Base-by-base conservation (phyloP, 768 basidiomycete species). In the Lactifluus echinatus region DNA sequence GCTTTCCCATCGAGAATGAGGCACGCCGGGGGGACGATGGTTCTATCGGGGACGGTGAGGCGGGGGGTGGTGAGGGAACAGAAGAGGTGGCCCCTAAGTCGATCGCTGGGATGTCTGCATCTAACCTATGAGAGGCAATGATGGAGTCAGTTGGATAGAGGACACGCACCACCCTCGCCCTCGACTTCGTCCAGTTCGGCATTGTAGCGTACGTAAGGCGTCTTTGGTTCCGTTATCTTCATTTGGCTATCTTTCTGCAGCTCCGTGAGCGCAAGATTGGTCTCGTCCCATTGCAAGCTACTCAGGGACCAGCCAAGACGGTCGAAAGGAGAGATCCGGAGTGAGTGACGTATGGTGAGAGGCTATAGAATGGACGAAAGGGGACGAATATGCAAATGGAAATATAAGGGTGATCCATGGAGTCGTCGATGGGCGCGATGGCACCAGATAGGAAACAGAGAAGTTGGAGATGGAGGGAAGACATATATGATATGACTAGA, bases 161-260 rank as follows among this genome's bases (percentile, higher is more conserved):
- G n/a, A 71, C 75, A 67, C 69, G 56, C 59, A 92, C 93, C 91
- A 61, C 87, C 84, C 70, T 93, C 90, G 42, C 87, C 84, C 70
- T 93, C 90, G 42, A 92, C 73, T 53, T 80, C 79, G 69, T 93
- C 90, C n/a, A 85, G 85, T 68, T 87, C 85, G 2, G 89, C 79
- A 65, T 93, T 88, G 71, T 93, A 94, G 63, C 91, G 78, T 53
- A 97, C 93, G 71, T 89, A 97, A 2, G 93, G 93, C 10, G 93
- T 97, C 79, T 97, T 97, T 52, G 93, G 93, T 67, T 97, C 93
- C 2, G 90, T 93, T 67, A 97, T 97, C 81, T 96, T 97, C 93
- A 96, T 97, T 67, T 93, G 75, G 62, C 90, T 93, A 66, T 95
- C 93, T 71, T 95, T 95, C 77, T 88, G 83, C 63, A 92, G 84